Conservation (phyloP, 768 basidiomycete genomes). For the Pisolithus tinctorius region DNA sequence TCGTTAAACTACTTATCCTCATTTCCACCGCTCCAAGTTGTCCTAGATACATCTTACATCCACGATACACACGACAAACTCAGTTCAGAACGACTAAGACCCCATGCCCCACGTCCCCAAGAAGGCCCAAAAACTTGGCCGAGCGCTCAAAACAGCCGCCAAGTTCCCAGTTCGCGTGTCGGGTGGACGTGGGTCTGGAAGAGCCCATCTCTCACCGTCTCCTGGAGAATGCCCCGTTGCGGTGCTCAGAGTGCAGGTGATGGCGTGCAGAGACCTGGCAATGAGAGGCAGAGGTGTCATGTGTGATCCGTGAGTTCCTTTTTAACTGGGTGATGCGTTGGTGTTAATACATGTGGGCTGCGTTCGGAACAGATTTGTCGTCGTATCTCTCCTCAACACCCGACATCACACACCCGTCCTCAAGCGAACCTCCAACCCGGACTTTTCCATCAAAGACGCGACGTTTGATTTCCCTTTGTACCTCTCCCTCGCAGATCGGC, state of each 20-base stretch:
- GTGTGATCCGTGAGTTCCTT: constrained; percentile 63
- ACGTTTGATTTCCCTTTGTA: constrained; percentile 90
- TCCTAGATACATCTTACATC: too few species aligned
- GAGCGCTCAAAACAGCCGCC: constrained; percentile 56
- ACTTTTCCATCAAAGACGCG: constrained; percentile 53
- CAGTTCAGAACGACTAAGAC: background rate
- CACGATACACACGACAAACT: too few species aligned
- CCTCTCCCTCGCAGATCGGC: constrained; percentile 61
- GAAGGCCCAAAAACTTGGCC: constrained; percentile 45
- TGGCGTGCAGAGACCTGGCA: constrained; percentile 55
- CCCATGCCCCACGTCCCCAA: constrained; percentile 33
- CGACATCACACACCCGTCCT: constrained; percentile 68
- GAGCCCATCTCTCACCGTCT: constrained; percentile 34
- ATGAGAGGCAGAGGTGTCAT: constrained; percentile 62
- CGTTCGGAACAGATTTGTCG: constrained; percentile 51
- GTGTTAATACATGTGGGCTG: too few species aligned
- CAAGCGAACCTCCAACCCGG: constrained; percentile 67
- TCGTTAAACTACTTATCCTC: too few species aligned
- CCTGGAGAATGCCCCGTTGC: constrained; percentile 64
- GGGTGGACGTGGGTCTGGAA: constrained; percentile 32
- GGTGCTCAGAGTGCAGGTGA: constrained; percentile 58
- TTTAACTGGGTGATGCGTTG: background rate
- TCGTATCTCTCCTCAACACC: constrained; percentile 51
- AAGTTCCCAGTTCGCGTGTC: constrained; percentile 44
- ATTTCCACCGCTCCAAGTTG: too few species aligned